phyloP scores from a whole-genome alignment of 768 basidiomycete species.

The Serendipita vermifera region DNA sequence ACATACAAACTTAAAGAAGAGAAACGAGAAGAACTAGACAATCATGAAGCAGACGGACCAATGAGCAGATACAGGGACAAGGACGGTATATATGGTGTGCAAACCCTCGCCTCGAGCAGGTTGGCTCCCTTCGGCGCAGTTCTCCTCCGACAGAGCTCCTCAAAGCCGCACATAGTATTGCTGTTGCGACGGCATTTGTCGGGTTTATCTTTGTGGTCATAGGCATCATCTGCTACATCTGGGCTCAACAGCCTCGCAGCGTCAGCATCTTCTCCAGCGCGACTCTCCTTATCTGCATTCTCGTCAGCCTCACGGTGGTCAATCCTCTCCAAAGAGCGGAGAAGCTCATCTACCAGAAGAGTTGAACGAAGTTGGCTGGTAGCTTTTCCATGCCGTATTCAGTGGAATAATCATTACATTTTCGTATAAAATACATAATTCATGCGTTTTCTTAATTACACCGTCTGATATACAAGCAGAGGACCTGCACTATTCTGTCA shows the following conservation, averaged over 20 bases:
- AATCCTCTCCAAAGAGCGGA: conserved; percentile 5
- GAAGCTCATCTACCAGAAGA: too few relatives aligned
- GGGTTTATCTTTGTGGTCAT: conserved; percentile 40
- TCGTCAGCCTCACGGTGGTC: conserved; percentile 14
- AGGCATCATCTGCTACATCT: conserved; percentile 40
- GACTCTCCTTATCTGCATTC: conserved; percentile 28
- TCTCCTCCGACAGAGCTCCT: conserved; percentile 29
- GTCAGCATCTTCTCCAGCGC: conserved; percentile 33
- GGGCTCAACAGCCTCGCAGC: conserved; percentile 34
- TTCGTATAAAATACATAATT: too few relatives aligned
- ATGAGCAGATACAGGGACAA: conserved; percentile 18
- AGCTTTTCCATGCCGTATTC: too few relatives aligned
- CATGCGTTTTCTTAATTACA: too few relatives aligned
- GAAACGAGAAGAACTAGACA: conserved; percentile 25
- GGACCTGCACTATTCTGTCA: too few relatives aligned
- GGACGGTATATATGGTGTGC: conserved; percentile 9
- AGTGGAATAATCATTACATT: too few relatives aligned
- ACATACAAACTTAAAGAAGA: conserved; percentile 44
- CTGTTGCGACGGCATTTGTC: conserved; percentile 32
- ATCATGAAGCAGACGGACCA: conserved; percentile 26
- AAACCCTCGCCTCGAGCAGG: conserved; percentile 40
- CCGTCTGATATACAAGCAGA: too few relatives aligned
- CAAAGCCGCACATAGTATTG: conserved; percentile 36
- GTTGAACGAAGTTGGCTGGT: too few relatives aligned
- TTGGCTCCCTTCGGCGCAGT: conserved; percentile 34